A percentile compares a stretch with the other conserved stretches of the same genome.
Evolutionary conservation across 768 basidiomycete genomes (phyloP).

Genomic region (Termitomyces sp.): DNA sequence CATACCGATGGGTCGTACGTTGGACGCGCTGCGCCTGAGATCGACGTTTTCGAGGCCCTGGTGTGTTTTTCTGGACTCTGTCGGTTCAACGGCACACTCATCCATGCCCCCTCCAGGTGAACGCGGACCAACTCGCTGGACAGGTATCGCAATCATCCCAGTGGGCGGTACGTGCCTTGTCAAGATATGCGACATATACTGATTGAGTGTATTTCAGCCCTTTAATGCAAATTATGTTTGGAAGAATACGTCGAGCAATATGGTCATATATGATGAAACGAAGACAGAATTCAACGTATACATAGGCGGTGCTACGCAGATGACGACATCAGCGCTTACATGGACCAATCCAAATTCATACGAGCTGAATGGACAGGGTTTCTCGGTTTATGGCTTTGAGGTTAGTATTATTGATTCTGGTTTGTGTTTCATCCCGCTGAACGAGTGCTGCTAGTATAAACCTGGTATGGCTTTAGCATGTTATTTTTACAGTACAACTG

Average conservation of each 20-base stretch:
- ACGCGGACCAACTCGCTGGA: constrained; percentile 35
- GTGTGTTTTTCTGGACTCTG: constrained; percentile 19
- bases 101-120: constrained; percentile 33
- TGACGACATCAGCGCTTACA: constrained; percentile 73
- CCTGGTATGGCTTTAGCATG: constrained; percentile 23
- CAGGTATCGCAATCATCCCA: constrained; percentile 84
- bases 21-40: constrained; percentile 83
- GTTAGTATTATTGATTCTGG: constrained; percentile 21
- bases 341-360: constrained; percentile 69
- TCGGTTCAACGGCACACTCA: not conserved
- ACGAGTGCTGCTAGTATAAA: constrained; percentile 28
- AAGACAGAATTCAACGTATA: constrained; percentile 57
- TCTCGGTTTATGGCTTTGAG: constrained; percentile 78
- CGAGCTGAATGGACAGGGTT: constrained; percentile 52
- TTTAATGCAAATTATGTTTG: constrained; percentile 72
- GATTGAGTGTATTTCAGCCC: constrained; percentile 37
- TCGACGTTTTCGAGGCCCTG: constrained; percentile 87
- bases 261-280: constrained; percentile 52
- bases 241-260: constrained; percentile 55
- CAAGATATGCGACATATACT: not conserved
- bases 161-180: constrained; percentile 57
- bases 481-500: not conserved
- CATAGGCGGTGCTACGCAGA: constrained; percentile 66
- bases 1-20: constrained; percentile 71
- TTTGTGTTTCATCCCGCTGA: not conserved